Percentiles rank a stretch among this genome's conserved stretches.
Evolutionary conservation across 2,329 filamentous ascomycete genomes (phyloP).

Genomic region (Colletotrichum lupini): DNA sequence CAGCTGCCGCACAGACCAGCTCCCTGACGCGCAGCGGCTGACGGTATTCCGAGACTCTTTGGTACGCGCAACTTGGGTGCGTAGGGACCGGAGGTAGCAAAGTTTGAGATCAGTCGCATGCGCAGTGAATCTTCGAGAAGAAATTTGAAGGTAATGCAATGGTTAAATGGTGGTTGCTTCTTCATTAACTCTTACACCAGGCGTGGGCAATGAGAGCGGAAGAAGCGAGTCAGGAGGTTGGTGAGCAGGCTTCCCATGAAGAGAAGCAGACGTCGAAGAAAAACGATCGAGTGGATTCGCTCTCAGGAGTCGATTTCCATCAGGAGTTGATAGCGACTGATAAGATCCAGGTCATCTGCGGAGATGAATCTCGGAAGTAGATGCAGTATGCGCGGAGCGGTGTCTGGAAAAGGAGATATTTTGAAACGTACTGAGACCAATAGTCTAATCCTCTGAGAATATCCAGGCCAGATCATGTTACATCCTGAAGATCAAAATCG

Average conservation of each 20-base stretch:
- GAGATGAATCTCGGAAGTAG: neutral
- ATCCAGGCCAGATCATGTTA: neutral
- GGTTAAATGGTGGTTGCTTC: neutral
- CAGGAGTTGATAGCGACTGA: neutral
- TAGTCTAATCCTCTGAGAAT: too few relatives aligned
- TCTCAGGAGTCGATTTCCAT: neutral
- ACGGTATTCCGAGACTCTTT: neutral
- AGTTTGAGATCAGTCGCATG: neutral
- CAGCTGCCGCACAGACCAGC: neutral
- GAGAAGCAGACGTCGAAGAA: neutral
- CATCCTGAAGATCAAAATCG: neutral
- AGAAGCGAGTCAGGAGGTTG: neutral
- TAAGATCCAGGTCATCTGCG: neutral
- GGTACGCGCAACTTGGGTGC: neutral
- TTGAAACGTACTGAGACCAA: neutral
- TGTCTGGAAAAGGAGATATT: neutral
- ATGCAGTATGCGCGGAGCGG: neutral
- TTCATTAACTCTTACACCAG: neutral
- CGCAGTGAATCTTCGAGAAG: neutral
- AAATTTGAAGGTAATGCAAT: neutral
- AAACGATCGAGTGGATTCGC: neutral
- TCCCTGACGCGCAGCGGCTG: neutral
- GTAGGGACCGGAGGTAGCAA: neutral
- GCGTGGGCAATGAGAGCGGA: neutral
- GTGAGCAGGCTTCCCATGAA: neutral